Evolutionary conservation across 441 rosid genomes (phyloP).

Genomic region (Viola pubescens): DNA sequence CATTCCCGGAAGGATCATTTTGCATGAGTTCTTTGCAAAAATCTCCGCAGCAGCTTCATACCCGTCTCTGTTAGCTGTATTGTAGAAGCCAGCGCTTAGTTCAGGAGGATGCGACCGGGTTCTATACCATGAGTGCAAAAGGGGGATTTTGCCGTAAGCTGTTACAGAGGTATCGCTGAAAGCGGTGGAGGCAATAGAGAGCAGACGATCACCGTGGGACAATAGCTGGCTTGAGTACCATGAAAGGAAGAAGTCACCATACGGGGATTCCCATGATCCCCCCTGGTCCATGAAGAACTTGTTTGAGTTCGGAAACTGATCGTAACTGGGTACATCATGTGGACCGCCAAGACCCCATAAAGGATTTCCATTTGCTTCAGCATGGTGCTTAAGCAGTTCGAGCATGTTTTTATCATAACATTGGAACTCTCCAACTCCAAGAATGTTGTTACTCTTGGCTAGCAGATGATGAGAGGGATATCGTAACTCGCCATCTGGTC

Average conservation of each 20-base stretch:
- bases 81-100: slow-evolving; percentile 70
- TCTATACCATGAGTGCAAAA: slow-evolving; percentile 62
- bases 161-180: slow-evolving; percentile 34
- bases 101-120: slow-evolving; percentile 63
- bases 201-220: slow-evolving; percentile 61
- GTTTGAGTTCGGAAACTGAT: slow-evolving; percentile 39
- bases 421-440: slow-evolving; percentile 79
- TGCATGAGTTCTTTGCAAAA: slow-evolving; percentile 68
- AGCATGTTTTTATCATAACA: slow-evolving; percentile 83
- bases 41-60: slow-evolving; percentile 49
- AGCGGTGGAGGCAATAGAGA: slow-evolving; percentile 49
- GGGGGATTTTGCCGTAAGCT: slow-evolving; percentile 61
- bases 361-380: slow-evolving; percentile 61
- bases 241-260: slow-evolving; percentile 75
- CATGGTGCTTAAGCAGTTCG: slow-evolving; percentile 49
- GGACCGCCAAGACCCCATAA: slow-evolving; percentile 93
- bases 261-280: slow-evolving; percentile 80
- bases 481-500: slow-evolving; percentile 75
- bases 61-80: slow-evolving; percentile 49
- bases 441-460: slow-evolving; percentile 16
- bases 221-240: slow-evolving; percentile 75
- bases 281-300: slow-evolving; percentile 61
- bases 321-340: slow-evolving; percentile 62
- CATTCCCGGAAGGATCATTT: slow-evolving; percentile 78
- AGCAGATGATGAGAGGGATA: slow-evolving; percentile 57